Percentiles rank a stretch among this genome's conserved stretches.
Conservation (phyloP, 2,329 filamentous ascomycete genomes). For the Exophiala sp. region DNA sequence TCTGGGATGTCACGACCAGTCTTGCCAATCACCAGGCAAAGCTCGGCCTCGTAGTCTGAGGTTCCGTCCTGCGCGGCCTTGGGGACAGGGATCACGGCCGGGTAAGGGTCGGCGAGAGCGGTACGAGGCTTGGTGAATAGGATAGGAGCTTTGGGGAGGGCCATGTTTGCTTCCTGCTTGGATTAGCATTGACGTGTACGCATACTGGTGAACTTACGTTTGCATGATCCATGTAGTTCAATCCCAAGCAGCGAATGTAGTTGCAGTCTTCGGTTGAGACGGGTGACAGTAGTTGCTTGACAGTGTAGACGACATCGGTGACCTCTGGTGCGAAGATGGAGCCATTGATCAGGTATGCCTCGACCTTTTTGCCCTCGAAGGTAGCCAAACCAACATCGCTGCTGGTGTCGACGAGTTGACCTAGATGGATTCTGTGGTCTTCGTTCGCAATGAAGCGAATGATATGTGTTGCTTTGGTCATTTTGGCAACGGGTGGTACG, state of each 20-base stretch:
- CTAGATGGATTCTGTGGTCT: slow-evolving; percentile 41
- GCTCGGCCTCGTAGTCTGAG: slow-evolving; percentile 43
- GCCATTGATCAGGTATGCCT: slow-evolving; percentile 35
- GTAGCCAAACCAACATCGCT: slow-evolving; percentile 38
- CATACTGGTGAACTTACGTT: slow-evolving; percentile 8
- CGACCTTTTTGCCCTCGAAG: slow-evolving; percentile 34
- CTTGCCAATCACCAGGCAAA: slow-evolving; percentile 39
- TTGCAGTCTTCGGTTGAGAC: slow-evolving; percentile 26
- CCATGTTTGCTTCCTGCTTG: slow-evolving; percentile 36
- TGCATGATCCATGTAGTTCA: slow-evolving; percentile 46
- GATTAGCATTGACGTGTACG: not conserved
- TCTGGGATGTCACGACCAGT: slow-evolving; percentile 37
- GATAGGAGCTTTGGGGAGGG: slow-evolving; percentile 36
- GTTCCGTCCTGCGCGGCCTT: slow-evolving; percentile 37
- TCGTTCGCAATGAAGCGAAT: slow-evolving; percentile 43
- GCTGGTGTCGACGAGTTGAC: slow-evolving; percentile 36
- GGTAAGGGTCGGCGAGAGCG: slow-evolving; percentile 34
- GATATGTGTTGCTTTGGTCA: slow-evolving; percentile 39
- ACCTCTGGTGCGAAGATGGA: slow-evolving; percentile 37
- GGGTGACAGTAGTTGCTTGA: slow-evolving; percentile 29
- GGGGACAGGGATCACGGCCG: slow-evolving; percentile 31
- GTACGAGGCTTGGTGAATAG: slow-evolving; percentile 41
- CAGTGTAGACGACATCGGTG: slow-evolving; percentile 29
- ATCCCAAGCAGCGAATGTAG: slow-evolving; percentile 44
- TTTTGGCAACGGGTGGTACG: not conserved